These are phyloP conservation scores for Plasmodium blacklocki DNA, from an alignment of 169 alveolate genomes.

Conservation along the genomic window DNA sequence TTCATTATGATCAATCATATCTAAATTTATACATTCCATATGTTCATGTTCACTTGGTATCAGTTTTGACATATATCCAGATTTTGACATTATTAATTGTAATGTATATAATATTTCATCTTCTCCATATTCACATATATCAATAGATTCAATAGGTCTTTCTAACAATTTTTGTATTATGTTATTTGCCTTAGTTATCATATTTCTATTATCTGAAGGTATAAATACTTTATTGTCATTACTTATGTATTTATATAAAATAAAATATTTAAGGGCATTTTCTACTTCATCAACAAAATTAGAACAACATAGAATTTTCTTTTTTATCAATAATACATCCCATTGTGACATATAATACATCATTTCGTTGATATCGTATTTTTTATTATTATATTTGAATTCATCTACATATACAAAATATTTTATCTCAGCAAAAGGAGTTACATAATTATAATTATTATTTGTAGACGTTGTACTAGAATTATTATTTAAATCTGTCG, in stretches of 20 bases:
- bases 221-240: neutral
- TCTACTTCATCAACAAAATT: slow-evolving; percentile 72
- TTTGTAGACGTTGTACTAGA: neutral
- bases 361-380: slow-evolving; percentile 4
- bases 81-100: slow-evolving; percentile 14
- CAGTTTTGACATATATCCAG: slow-evolving; percentile 29
- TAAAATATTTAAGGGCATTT: slow-evolving; percentile 27
- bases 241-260: slow-evolving; percentile 30
- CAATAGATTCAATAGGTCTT: neutral
- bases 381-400: neutral
- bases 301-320: slow-evolving; percentile 66
- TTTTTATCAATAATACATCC: slow-evolving; percentile 24
- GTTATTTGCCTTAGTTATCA: slow-evolving; percentile 1
- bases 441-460: neutral
- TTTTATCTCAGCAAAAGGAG: slow-evolving; percentile 33
- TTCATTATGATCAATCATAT: slow-evolving; percentile 27
- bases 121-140: neutral
- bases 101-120: neutral
- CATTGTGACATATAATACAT: slow-evolving; percentile 4
- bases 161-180: slow-evolving; percentile 48
- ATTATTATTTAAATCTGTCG: neutral
- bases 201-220: neutral
- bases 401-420: slow-evolving; percentile 65
- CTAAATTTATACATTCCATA: slow-evolving; percentile 42
- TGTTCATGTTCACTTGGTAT: neutral